phyloP scores from a whole-genome alignment of 2,329 filamentous ascomycete genomes.

The Dactylellina parvicollis region DNA sequence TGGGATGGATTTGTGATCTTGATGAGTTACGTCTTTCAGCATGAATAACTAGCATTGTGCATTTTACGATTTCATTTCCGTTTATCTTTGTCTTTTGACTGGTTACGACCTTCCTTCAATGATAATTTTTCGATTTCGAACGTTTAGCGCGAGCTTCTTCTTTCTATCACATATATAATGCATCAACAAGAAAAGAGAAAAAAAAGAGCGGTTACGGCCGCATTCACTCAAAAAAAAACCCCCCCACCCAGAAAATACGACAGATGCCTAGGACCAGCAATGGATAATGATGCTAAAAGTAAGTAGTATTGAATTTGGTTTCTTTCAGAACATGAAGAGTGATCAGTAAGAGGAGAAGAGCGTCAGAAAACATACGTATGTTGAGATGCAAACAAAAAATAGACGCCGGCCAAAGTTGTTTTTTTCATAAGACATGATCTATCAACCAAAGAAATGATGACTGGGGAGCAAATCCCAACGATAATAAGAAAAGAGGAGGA shows the following conservation, averaged over 20 bases:
- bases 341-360: not conserved
- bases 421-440: slow-evolving; percentile 23
- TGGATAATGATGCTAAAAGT: not conserved
- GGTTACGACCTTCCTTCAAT: not conserved
- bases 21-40: not conserved
- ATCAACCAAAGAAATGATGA: slow-evolving; percentile 6
- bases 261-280: not conserved
- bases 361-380: not conserved
- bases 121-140: not conserved
- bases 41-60: not conserved
- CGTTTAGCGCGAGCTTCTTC: not conserved
- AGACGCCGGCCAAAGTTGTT: slow-evolving; percentile 15
- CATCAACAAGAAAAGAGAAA: slow-evolving; percentile 4
- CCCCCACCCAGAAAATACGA: not conserved
- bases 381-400: not conserved
- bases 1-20: not conserved
- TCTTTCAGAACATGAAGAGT: not conserved
- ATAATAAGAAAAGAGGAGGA: not conserved
- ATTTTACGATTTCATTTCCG: not conserved
- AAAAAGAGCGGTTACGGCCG: not conserved
- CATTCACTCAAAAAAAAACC: too few relatives aligned
- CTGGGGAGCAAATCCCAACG: not conserved
- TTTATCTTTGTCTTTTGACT: not conserved
- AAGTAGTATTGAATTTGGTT: not conserved
- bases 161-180: not conserved